Evolutionary conservation across 495 filamentous ascomycete genomes (phyloP).

Genomic region (Podospora pseudopauciseta): DNA sequence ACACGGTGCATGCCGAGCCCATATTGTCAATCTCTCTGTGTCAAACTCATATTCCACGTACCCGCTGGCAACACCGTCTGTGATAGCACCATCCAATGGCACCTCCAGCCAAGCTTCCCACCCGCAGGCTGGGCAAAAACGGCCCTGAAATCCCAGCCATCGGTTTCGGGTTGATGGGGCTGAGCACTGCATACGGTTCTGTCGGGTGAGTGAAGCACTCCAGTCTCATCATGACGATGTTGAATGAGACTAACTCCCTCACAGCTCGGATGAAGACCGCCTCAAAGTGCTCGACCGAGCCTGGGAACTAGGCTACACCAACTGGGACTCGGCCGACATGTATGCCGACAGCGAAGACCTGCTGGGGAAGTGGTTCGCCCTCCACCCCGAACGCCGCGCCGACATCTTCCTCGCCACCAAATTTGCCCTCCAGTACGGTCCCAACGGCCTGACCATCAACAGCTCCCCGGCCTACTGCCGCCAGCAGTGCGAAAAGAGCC

Average conservation of each 20-base stretch:
- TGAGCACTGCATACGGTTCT: constrained; percentile 48
- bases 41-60: too few relatives aligned
- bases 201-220: constrained; percentile 20
- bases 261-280: constrained; percentile 42
- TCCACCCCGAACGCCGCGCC: constrained; percentile 44
- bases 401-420: constrained; percentile 59
- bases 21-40: too few relatives aligned
- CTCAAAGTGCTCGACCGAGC: constrained; percentile 47
- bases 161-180: constrained; percentile 55
- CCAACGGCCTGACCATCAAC: constrained; percentile 29
- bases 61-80: neutral
- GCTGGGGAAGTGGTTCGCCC: constrained; percentile 52
- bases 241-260: neutral
- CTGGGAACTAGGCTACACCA: constrained; percentile 44
- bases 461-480: constrained; percentile 53
- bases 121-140: constrained; percentile 47
- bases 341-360: constrained; percentile 52
- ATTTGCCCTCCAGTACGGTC: constrained; percentile 37
- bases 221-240: neutral
- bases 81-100: constrained; percentile 17
- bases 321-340: constrained; percentile 50
- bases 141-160: constrained; percentile 53
- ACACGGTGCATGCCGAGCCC: too few relatives aligned
- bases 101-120: constrained; percentile 26
- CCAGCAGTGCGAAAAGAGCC: constrained; percentile 47